Percentiles rank a stretch among this genome's conserved stretches.
These are phyloP conservation scores for Aspergillus heteromorphus DNA, from an alignment of 495 filamentous ascomycete species.

Conservation along the genomic window DNA sequence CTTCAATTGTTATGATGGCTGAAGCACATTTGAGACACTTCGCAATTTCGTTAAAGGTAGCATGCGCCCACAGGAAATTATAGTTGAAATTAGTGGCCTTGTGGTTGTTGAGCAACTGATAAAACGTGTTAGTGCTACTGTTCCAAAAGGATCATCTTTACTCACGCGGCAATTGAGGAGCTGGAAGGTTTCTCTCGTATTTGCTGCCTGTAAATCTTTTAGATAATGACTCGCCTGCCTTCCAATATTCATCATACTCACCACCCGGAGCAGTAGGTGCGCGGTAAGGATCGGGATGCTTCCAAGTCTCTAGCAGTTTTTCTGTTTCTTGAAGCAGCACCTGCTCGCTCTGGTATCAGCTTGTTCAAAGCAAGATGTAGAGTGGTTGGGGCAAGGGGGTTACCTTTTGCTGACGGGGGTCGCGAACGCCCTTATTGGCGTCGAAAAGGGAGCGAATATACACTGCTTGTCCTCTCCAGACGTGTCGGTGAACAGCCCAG, in stretches of 20 bases:
- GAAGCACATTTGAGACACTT: no score
- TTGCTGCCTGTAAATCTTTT: slow-evolving; percentile 67
- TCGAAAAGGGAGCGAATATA: slow-evolving; percentile 97
- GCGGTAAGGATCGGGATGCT: slow-evolving; percentile 90
- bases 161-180: slow-evolving; percentile 74
- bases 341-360: slow-evolving; percentile 38
- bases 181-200: slow-evolving; percentile 88
- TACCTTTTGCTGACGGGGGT: slow-evolving; percentile 86
- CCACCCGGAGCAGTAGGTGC: slow-evolving; percentile 90
- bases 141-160: slow-evolving; percentile 9
- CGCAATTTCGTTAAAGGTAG: no score
- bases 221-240: slow-evolving; percentile 1
- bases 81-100: not conserved
- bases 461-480: slow-evolving; percentile 92
- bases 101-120: slow-evolving; percentile 5
- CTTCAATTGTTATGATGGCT: no score
- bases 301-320: slow-evolving; percentile 83
- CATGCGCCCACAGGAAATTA: no score
- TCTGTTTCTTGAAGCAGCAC: slow-evolving; percentile 80
- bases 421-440: slow-evolving; percentile 78
- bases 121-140: not conserved
- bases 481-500: slow-evolving; percentile 83
- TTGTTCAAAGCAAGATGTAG: not conserved
- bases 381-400: slow-evolving; percentile 4
- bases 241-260: slow-evolving; percentile 39